These are phyloP conservation scores for Pestalotiopsis sp. DNA, from an alignment of 2,329 filamentous ascomycete genomes.

Conservation along the genomic window DNA sequence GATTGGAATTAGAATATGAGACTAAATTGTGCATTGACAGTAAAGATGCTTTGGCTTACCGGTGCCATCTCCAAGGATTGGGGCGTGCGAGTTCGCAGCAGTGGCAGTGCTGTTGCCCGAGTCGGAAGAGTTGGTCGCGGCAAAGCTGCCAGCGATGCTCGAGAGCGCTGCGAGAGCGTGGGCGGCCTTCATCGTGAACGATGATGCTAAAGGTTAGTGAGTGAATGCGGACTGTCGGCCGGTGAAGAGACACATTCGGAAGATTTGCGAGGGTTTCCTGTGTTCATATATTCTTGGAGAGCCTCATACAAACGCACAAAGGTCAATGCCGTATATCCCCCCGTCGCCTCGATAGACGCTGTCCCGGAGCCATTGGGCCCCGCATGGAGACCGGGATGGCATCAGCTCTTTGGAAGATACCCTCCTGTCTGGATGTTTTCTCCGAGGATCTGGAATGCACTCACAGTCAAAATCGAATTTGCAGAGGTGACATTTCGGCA, in stretches of 20 bases:
- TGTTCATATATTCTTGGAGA: not conserved
- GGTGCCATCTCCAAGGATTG: not conserved
- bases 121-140: not conserved
- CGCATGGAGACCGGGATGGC: not conserved
- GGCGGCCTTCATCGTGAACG: slow-evolving; percentile 1
- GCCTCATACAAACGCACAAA: not conserved
- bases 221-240: slow-evolving; percentile 53
- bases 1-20: slow-evolving; percentile 36
- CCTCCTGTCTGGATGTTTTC: not conserved
- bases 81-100: not conserved
- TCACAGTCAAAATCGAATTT: not conserved
- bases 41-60: not conserved
- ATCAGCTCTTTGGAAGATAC: not conserved
- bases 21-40: not conserved
- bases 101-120: not conserved
- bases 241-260: not conserved
- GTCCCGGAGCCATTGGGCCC: not conserved
- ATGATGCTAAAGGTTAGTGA: slow-evolving; percentile 31
- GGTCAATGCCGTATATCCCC: no score
- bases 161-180: slow-evolving; percentile 2
- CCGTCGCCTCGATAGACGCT: no score
- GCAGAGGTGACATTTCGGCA: not conserved
- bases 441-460: not conserved
- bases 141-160: not conserved
- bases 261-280: not conserved